Conservation (phyloP, 2,329 filamentous ascomycete species). For the Raffaelea albimanens region DNA sequence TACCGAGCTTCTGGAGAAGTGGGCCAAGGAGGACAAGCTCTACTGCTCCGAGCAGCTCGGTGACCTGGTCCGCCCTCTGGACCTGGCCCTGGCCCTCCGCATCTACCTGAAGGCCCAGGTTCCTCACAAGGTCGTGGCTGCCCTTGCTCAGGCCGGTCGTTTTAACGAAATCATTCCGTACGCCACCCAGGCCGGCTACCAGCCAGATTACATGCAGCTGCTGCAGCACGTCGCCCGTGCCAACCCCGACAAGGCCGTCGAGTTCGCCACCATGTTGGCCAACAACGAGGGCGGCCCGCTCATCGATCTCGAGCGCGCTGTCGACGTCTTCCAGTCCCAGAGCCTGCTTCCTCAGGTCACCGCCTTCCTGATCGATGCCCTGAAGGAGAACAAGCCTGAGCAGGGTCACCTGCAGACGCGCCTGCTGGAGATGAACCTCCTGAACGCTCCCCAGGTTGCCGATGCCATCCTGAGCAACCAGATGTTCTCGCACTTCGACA, state of each 20-base stretch:
- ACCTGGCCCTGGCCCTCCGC: constrained; percentile 74
- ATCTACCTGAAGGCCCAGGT: constrained; percentile 90
- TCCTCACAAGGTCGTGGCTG: constrained; percentile 88
- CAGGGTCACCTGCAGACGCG: constrained; percentile 90
- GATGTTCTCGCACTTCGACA: constrained; percentile 98
- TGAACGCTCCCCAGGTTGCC: constrained; percentile 93
- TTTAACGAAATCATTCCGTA: constrained; percentile 97
- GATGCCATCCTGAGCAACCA: constrained; percentile 97
- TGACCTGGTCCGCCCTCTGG: constrained; percentile 84
- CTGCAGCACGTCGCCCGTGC: constrained; percentile 86
- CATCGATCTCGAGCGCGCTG: constrained; percentile 86
- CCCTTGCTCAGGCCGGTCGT: constrained; percentile 89
- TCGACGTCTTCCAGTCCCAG: constrained; percentile 96
- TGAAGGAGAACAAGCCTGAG: constrained; percentile 91
- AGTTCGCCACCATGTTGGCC: constrained; percentile 87
- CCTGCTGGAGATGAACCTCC: constrained; percentile 92
- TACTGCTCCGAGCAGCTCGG: constrained; percentile 94
- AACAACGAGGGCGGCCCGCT: constrained; percentile 81
- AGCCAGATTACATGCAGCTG: constrained; percentile 88
- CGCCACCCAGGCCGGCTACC: constrained; percentile 73
- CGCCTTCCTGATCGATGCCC: constrained; percentile 90
- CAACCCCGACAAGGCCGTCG: constrained; percentile 86
- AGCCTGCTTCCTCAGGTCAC: constrained; percentile 97
- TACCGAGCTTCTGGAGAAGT: constrained; percentile 95
- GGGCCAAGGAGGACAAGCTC: constrained; percentile 92